Evolutionary conservation across 2,329 filamentous ascomycete genomes (phyloP).

Genomic region (Fusarium sp.): DNA sequence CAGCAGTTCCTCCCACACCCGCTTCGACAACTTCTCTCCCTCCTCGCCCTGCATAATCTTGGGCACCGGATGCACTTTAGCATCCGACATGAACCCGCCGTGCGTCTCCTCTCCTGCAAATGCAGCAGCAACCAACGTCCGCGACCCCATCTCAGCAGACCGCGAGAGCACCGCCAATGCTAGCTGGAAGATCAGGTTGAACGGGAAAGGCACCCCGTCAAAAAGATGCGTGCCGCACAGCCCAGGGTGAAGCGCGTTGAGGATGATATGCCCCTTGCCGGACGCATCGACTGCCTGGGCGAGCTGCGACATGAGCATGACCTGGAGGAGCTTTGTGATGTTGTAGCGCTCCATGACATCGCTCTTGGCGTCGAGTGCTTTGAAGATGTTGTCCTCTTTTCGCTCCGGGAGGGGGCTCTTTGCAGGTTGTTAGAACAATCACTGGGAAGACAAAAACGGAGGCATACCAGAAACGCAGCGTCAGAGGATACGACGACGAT

Average conservation of each 20-base stretch:
- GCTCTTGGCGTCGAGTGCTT: constrained; percentile 50
- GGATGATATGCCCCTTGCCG: constrained; percentile 52
- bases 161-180: constrained; percentile 51
- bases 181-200: constrained; percentile 42
- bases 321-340: constrained; percentile 52
- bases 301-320: constrained; percentile 52
- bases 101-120: constrained; percentile 57
- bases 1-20: constrained; percentile 61
- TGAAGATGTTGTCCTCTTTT: constrained; percentile 51
- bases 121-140: constrained; percentile 57
- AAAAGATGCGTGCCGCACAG: constrained; percentile 61
- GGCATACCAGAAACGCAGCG: constrained; percentile 37
- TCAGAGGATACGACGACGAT: constrained; percentile 60
- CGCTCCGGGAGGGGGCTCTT: constrained; percentile 55
- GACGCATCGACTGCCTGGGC: constrained; percentile 52
- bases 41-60: constrained; percentile 52
- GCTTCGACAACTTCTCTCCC: constrained; percentile 54
- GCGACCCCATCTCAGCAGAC: constrained; percentile 57
- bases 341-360: constrained; percentile 47
- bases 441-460: no score
- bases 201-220: constrained; percentile 50
- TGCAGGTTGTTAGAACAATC: background rate
- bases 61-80: constrained; percentile 45
- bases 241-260: constrained; percentile 60
- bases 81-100: constrained; percentile 59